Conservation (phyloP, 2,329 filamentous ascomycete species). For the Acrodontium crateriforme region DNA sequence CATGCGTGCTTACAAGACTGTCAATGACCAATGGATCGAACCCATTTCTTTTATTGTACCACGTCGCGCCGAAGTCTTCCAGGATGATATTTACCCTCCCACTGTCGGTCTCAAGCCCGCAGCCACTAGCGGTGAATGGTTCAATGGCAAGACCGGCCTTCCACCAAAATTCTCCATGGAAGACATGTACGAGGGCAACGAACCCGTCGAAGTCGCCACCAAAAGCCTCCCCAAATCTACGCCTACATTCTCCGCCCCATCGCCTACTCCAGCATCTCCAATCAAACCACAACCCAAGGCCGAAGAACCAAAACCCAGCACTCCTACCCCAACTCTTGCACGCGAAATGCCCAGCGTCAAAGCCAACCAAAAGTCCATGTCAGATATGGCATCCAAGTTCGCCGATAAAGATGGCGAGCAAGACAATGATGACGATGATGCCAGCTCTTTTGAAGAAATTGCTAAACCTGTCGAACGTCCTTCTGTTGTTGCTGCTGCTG, state of each 20-base stretch:
- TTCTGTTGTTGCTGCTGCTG: constrained; percentile 10
- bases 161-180: constrained; percentile 90
- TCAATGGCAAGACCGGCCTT: constrained; percentile 61
- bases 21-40: constrained; percentile 88
- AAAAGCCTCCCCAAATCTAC: constrained; percentile 46
- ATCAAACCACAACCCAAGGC: constrained; percentile 25
- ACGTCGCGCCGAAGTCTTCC: constrained; percentile 83
- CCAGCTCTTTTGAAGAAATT: constrained; percentile 78
- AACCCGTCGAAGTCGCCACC: constrained; percentile 60
- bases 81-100: constrained; percentile 92
- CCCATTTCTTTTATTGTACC: constrained; percentile 96
- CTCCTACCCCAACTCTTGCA: constrained; percentile 32
- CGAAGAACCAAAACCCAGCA: constrained; percentile 31
- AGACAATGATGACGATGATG: constrained; percentile 44
- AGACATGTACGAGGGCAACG: constrained; percentile 74
- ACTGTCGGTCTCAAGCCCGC: constrained; percentile 67
- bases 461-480: constrained; percentile 57
- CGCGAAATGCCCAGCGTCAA: constrained; percentile 52
- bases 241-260: constrained; percentile 23
- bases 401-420: constrained; percentile 55
- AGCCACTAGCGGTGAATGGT: constrained; percentile 69
- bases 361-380: constrained; percentile 78
- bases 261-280: constrained; percentile 26
- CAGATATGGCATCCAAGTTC: constrained; percentile 73
- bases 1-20: constrained; percentile 91